These are phyloP conservation scores for Ceratobasidium sp. DNA, from an alignment of 1,284 basidiomycete species.

Conservation along the genomic window DNA sequence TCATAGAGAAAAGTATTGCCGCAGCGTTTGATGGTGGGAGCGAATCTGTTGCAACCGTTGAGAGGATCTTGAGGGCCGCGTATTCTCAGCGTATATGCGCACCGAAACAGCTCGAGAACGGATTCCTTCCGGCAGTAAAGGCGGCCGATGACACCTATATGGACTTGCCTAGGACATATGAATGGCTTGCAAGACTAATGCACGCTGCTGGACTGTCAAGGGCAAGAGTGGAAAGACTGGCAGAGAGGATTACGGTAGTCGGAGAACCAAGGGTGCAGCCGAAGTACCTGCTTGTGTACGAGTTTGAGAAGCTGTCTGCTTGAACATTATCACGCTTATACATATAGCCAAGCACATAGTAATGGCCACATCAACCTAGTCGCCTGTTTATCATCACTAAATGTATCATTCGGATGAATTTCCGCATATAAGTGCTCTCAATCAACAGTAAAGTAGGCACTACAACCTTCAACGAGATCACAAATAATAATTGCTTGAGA, in stretches of 20 bases:
- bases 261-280: conserved; percentile 49
- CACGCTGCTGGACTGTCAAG: conserved; percentile 64
- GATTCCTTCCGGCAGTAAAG: conserved; percentile 76
- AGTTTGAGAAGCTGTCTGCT: conserved; percentile 46
- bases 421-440: too few relatives aligned
- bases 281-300: conserved; percentile 49
- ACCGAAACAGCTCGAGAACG: conserved; percentile 55
- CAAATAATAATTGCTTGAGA: too few relatives aligned
- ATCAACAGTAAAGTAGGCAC: too few relatives aligned
- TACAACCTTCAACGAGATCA: too few relatives aligned
- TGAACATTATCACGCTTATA: too few relatives aligned
- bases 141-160: conserved; percentile 88
- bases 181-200: conserved; percentile 77
- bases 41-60: conserved; percentile 80
- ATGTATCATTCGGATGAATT: too few relatives aligned
- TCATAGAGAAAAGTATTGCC: conserved; percentile 80
- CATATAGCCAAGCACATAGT: too few relatives aligned
- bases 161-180: conserved; percentile 88
- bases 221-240: conserved; percentile 65
- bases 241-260: conserved; percentile 49
- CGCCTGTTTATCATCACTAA: too few relatives aligned
- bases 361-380: too few relatives aligned
- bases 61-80: conserved; percentile 67
- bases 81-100: background rate
- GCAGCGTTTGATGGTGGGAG: conserved; percentile 82